phyloP scores from a whole-genome alignment of 768 basidiomycete species.

The Leucocoprinus birnbaumii region DNA sequence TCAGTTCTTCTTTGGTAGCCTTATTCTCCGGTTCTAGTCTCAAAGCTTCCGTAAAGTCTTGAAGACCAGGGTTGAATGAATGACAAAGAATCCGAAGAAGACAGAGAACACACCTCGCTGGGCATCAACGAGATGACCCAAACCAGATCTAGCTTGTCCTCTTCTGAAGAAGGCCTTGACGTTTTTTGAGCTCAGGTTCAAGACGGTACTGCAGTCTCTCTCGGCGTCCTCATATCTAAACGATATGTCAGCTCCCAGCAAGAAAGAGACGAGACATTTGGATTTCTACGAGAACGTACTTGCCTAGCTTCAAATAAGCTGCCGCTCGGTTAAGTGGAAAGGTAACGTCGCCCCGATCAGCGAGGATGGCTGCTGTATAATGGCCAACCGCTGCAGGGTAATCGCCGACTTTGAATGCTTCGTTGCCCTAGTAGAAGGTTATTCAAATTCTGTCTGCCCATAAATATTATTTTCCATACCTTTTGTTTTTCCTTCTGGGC shows the following conservation, averaged over 20 bases:
- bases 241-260: slow-evolving; percentile 3
- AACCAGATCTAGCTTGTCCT: slow-evolving; percentile 63
- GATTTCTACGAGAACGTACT: slow-evolving; percentile 57
- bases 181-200: slow-evolving; percentile 54
- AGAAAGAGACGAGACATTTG: not conserved
- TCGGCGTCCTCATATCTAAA: slow-evolving; percentile 76
- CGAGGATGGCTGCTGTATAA: slow-evolving; percentile 78
- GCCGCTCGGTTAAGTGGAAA: slow-evolving; percentile 87
- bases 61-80: not conserved
- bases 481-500: slow-evolving; percentile 36
- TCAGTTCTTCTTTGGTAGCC: slow-evolving; percentile 61
- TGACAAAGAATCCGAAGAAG: not conserved
- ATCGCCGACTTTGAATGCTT: slow-evolving; percentile 79
- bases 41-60: slow-evolving; percentile 63
- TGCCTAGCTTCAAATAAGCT: slow-evolving; percentile 91
- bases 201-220: slow-evolving; percentile 69
- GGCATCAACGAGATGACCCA: slow-evolving; percentile 57
- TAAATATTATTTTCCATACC: slow-evolving; percentile 18
- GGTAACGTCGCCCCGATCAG: slow-evolving; percentile 69
- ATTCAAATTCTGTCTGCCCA: not conserved
- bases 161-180: slow-evolving; percentile 81
- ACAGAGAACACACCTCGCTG: slow-evolving; percentile 47
- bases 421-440: slow-evolving; percentile 65
- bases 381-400: slow-evolving; percentile 80
- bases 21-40: slow-evolving; percentile 63